A percentile compares a stretch with the other conserved stretches of the same genome.
phyloP scores from a whole-genome alignment of 768 basidiomycete genomes.

The Boletus patriciae region DNA sequence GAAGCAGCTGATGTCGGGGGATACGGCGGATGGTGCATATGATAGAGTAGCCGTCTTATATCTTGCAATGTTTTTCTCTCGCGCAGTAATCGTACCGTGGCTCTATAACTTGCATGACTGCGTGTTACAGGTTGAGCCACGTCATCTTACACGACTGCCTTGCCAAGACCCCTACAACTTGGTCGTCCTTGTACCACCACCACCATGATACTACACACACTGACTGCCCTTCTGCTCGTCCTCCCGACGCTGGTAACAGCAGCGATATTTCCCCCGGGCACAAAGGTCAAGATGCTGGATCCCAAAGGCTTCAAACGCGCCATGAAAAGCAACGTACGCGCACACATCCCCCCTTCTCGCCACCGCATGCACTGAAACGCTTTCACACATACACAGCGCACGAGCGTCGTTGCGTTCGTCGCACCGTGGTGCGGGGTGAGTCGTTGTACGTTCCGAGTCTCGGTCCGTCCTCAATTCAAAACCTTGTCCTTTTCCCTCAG shows the following conservation, averaged over 20 bases:
- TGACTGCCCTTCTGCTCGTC: conserved; percentile 19
- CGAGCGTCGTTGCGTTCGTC: conserved; percentile 83
- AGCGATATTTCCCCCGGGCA: conserved; percentile 48
- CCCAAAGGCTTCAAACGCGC: conserved; percentile 65
- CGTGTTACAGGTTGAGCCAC: conserved; percentile 12
- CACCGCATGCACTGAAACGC: neutral
- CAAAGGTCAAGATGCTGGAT: conserved; percentile 73
- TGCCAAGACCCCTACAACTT: neutral
- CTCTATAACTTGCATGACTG: neutral
- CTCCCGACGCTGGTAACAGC: conserved; percentile 43
- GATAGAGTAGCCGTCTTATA: conserved; percentile 6
- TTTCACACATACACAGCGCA: conserved; percentile 47
- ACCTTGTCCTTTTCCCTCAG: conserved; percentile 18
- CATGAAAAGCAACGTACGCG: conserved; percentile 73
- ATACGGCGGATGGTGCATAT: neutral
- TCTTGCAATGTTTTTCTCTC: neutral
- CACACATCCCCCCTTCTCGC: neutral
- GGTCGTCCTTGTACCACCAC: conserved; percentile 6
- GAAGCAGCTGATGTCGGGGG: neutral
- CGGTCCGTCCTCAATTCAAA: neutral
- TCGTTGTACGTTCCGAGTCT: neutral
- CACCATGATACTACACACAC: conserved; percentile 25
- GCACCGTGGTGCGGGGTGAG: conserved; percentile 94
- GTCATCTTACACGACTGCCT: conserved; percentile 2
- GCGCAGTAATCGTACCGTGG: neutral